Percentiles rank a stretch among this genome's conserved stretches.
phyloP scores from a whole-genome alignment of 225 moss, liverwort and hornwort species.

The Ulota crispa region DNA sequence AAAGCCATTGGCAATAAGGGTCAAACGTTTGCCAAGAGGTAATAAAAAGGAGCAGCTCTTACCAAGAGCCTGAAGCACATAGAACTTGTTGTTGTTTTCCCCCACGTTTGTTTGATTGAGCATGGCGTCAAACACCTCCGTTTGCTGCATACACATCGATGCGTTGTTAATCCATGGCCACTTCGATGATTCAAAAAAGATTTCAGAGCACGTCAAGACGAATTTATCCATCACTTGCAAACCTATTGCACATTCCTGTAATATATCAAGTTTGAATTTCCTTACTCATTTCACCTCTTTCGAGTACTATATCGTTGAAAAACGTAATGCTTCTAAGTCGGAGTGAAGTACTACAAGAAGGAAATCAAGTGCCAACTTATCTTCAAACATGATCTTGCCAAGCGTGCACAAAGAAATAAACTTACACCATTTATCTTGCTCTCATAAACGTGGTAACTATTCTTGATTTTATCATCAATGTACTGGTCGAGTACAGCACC shows the following conservation, averaged over 20 bases:
- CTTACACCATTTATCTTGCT: slow-evolving; percentile 18
- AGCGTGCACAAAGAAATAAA: slow-evolving; percentile 3
- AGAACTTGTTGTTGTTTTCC: slow-evolving; percentile 91
- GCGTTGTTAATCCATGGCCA: background rate
- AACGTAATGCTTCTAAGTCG: background rate
- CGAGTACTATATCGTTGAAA: background rate
- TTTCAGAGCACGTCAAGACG: background rate
- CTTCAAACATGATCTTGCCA: background rate
- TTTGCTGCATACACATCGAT: slow-evolving; percentile 41
- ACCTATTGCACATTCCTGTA: background rate
- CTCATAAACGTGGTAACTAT: slow-evolving; percentile 54
- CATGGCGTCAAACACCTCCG: slow-evolving; percentile 83
- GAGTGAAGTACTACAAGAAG: background rate
- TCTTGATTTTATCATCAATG: slow-evolving; percentile 56
- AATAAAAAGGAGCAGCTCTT: slow-evolving; percentile 27
- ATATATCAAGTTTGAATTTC: background rate
- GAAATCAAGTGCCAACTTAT: background rate
- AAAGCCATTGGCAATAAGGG: background rate
- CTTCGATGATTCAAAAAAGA: background rate
- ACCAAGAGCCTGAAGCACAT: slow-evolving; percentile 91
- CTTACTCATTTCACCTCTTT: slow-evolving; percentile 5
- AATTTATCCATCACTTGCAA: background rate
- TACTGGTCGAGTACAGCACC: slow-evolving; percentile 80
- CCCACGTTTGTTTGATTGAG: slow-evolving; percentile 97
- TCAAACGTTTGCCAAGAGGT: background rate